phyloP scores from a whole-genome alignment of 2,329 filamentous ascomycete species.

The Colletotrichum neosansevieriae region DNA sequence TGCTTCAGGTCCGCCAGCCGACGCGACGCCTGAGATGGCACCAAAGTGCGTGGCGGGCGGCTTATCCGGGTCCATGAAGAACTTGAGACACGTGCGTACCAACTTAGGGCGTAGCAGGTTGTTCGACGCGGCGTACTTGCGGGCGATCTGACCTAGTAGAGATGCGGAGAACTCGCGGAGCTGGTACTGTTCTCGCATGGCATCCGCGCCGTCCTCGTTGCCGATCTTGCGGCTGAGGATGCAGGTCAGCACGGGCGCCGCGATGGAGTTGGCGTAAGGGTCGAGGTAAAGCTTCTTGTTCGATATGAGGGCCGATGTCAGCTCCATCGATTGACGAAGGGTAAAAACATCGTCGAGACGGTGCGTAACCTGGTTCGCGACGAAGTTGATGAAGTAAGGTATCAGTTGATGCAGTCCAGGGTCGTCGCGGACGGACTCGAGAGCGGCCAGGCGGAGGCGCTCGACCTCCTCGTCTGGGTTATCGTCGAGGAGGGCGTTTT shows the following conservation, averaged over 20 bases:
- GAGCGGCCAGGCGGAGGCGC: conserved; percentile 82
- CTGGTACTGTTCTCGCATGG: conserved; percentile 75
- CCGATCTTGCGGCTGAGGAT: conserved; percentile 87
- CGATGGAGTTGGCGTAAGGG: conserved; percentile 73
- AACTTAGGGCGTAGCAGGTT: conserved; percentile 88
- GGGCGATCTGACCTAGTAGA: conserved; percentile 81
- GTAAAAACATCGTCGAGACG: conserved; percentile 90
- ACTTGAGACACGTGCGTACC: conserved; percentile 91
- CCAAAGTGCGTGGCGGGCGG: conserved; percentile 89
- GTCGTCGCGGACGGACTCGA: conserved; percentile 88
- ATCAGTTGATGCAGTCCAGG: conserved; percentile 95
- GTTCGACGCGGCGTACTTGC: conserved; percentile 84
- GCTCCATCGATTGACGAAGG: conserved; percentile 91
- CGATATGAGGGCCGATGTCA: conserved; percentile 84
- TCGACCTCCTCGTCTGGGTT: conserved; percentile 82
- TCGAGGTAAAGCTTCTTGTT: conserved; percentile 83
- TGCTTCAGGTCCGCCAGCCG: conserved; percentile 76
- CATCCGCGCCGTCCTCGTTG: conserved; percentile 63
- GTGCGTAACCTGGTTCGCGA: conserved; percentile 96
- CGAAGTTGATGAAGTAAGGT: conserved; percentile 96
- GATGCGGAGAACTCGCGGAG: conserved; percentile 88
- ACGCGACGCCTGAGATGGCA: conserved; percentile 82
- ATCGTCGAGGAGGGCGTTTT: conserved; percentile 88
- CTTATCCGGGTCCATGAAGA: conserved; percentile 88
- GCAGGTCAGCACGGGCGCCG: conserved; percentile 91